These are phyloP conservation scores for Neolentinus lepideus DNA, from an alignment of 1,284 basidiomycete species.

Conservation along the genomic window DNA sequence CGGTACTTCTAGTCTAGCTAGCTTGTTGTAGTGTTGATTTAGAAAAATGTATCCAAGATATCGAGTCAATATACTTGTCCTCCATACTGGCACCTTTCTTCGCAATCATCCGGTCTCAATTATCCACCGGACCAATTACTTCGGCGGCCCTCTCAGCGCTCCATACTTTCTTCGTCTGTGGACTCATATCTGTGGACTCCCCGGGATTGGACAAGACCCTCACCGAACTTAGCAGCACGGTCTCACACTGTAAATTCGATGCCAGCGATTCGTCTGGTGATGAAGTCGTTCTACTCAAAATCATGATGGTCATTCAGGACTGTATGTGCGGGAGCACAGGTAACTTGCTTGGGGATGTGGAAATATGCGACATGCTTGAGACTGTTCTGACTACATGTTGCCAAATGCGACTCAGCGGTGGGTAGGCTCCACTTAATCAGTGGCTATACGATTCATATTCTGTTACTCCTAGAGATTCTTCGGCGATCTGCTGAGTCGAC, in stretches of 20 bases:
- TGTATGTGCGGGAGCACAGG: constrained; percentile 72
- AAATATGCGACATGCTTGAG: constrained; percentile 98
- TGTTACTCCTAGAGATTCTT: constrained; percentile 54
- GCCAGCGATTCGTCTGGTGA: constrained; percentile 94
- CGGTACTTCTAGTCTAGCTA: constrained; percentile 17
- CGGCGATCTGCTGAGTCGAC: constrained; percentile 92
- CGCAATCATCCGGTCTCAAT: constrained; percentile 84
- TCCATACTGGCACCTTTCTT: constrained; percentile 85
- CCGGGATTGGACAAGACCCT: constrained; percentile 57
- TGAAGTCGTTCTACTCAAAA: constrained; percentile 90
- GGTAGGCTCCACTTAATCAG: constrained; percentile 11
- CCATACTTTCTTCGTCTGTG: constrained; percentile 81
- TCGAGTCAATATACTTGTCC: constrained; percentile 46
- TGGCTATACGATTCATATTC: constrained; percentile 7
- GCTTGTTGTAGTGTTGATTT: background rate
- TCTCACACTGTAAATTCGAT: constrained; percentile 97
- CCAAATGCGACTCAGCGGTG: constrained; percentile 91
- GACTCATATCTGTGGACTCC: constrained; percentile 56
- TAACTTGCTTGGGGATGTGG: constrained; percentile 76
- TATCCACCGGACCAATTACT: constrained; percentile 93
- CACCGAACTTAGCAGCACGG: constrained; percentile 80
- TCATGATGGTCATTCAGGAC: constrained; percentile 87
- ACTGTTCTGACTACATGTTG: constrained; percentile 97
- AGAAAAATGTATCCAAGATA: constrained; percentile 34
- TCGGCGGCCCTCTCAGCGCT: constrained; percentile 83